A percentile compares a stretch with the other conserved stretches of the same genome.
Conservation (phyloP, 495 filamentous ascomycete genomes). For the Umbilicaria muhlenbergii region DNA sequence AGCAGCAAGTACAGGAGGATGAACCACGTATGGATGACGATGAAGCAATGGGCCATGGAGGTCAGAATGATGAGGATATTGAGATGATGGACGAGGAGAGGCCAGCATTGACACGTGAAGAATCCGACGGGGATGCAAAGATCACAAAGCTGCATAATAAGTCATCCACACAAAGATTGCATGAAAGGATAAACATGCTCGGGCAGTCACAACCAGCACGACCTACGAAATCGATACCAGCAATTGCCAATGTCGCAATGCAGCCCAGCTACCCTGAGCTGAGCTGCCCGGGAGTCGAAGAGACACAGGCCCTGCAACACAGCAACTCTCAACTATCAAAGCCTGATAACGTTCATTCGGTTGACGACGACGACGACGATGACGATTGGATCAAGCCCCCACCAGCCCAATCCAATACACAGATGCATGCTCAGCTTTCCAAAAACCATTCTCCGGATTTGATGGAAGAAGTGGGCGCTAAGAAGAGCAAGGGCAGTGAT, state of each 20-base stretch:
- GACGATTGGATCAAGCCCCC: slow-evolving; percentile 77
- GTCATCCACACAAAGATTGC: slow-evolving; percentile 76
- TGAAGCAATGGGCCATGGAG: slow-evolving; percentile 43
- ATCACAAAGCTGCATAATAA: slow-evolving; percentile 56
- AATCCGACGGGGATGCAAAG: slow-evolving; percentile 22
- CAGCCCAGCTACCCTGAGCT: slow-evolving; percentile 42
- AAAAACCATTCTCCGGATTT: slow-evolving; percentile 45
- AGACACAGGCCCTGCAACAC: too few species aligned
- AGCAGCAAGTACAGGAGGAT: slow-evolving; percentile 24
- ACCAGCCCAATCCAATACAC: slow-evolving; percentile 19
- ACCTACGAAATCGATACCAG: slow-evolving; percentile 54
- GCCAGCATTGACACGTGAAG: slow-evolving; percentile 9
- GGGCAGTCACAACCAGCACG: slow-evolving; percentile 62
- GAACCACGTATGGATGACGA: slow-evolving; percentile 22
- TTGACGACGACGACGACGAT: slow-evolving; percentile 34
- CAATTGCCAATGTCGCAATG: slow-evolving; percentile 22
- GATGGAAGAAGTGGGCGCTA: slow-evolving; percentile 38
- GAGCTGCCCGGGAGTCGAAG: slow-evolving; percentile 11
- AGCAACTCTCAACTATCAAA: too few species aligned
- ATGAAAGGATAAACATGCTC: slow-evolving; percentile 87
- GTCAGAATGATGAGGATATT: slow-evolving; percentile 23
- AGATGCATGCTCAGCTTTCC: slow-evolving; percentile 25
- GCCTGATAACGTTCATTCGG: too few species aligned
- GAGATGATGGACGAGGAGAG: slow-evolving; percentile 1
- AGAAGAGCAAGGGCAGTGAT: slow-evolving; percentile 21